Evolutionary conservation across 1,284 basidiomycete species (phyloP).

Genomic region (Papiliotrema terrestris): DNA sequence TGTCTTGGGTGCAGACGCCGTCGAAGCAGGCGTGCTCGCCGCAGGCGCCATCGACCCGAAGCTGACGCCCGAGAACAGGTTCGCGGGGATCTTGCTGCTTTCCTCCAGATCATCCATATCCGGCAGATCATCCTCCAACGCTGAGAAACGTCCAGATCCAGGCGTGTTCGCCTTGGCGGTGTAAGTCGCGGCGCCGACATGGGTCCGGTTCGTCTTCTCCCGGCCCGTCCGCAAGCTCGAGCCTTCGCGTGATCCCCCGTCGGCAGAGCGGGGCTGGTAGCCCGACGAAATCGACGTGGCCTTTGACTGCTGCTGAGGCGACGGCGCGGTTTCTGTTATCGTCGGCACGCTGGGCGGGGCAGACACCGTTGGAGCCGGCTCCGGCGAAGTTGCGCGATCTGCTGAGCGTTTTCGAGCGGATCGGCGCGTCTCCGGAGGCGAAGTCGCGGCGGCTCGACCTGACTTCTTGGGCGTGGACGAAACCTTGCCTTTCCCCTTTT

Average conservation of each 20-base stretch:
- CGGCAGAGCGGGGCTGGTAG: conserved; percentile 29
- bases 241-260: conserved; percentile 23
- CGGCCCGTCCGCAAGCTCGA: conserved; percentile 39
- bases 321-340: conserved; percentile 41
- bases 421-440: conserved; percentile 16
- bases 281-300: conserved; percentile 2
- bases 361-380: conserved; percentile 11
- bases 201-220: conserved; percentile 34
- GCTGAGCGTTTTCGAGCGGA: conserved; percentile 17
- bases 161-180: conserved; percentile 36
- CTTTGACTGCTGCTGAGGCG: conserved; percentile 19
- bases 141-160: conserved; percentile 39
- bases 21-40: conserved; percentile 3
- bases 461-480: conserved; percentile 10
- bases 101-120: conserved; percentile 43
- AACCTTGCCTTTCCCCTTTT: conserved; percentile 13
- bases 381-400: conserved; percentile 25
- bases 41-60: conserved; percentile 22
- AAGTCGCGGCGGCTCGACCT: conserved; percentile 6
- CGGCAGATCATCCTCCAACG: conserved; percentile 46
- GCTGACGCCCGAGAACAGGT: conserved; percentile 38
- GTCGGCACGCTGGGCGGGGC: conserved; percentile 23
- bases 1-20: background rate
- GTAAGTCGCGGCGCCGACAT: conserved; percentile 38
- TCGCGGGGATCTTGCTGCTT: conserved; percentile 25